phyloP scores from a whole-genome alignment of 768 basidiomycete genomes.

The Clitopilus hobsonii region DNA sequence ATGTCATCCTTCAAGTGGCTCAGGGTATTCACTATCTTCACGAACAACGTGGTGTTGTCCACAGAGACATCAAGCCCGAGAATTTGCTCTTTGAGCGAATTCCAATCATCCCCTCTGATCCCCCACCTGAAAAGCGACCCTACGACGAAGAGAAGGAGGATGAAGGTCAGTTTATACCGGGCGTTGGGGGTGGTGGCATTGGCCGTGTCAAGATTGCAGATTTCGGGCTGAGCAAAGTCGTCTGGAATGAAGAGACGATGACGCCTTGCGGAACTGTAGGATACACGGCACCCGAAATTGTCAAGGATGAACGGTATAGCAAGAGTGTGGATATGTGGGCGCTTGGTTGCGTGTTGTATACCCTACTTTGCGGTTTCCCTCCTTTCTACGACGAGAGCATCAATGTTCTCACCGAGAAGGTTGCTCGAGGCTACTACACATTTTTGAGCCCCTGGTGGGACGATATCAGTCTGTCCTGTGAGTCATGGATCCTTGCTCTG shows the following conservation, averaged over 20 bases:
- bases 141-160: constrained; percentile 99
- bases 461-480: constrained; percentile 80
- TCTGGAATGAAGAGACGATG: constrained; percentile 99
- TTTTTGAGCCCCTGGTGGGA: constrained; percentile 99
- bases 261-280: constrained; percentile 99
- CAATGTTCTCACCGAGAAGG: constrained; percentile 96
- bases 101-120: constrained; percentile 83
- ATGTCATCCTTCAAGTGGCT: constrained; percentile 95
- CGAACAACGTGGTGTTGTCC: constrained; percentile 96
- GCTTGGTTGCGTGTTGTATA: constrained; percentile 97
- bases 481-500: constrained; percentile 10
- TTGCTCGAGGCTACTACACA: constrained; percentile 94
- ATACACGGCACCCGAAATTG: constrained; percentile 98
- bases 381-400: constrained; percentile 99
- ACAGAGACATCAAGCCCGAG: constrained; percentile 99
- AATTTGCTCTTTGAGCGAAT: constrained; percentile 93
- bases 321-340: constrained; percentile 99
- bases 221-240: constrained; percentile 94
- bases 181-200: constrained; percentile 94
- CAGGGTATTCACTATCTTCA: constrained; percentile 93
- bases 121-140: constrained; percentile 60
- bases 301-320: constrained; percentile 95
- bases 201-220: constrained; percentile 98
- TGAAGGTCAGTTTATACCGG: constrained; percentile 92
- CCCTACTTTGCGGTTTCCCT: constrained; percentile 93